Evolutionary conservation across 305 asterid genomes (phyloP).

Genomic region (Fraxinus greggii): DNA sequence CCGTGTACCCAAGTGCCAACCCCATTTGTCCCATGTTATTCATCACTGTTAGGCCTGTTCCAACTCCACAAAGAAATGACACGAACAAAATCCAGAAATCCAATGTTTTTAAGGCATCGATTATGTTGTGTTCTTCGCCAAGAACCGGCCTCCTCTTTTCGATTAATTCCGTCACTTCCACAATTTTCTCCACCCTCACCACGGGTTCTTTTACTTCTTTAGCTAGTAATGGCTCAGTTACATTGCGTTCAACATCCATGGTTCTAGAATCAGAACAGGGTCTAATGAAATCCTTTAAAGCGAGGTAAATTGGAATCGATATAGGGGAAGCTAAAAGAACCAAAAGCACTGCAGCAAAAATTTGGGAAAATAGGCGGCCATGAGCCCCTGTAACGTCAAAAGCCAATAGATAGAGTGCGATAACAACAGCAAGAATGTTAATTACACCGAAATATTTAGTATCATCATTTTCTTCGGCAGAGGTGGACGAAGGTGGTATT

Average conservation of each 20-base stretch:
- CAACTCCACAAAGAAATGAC: slow-evolving; percentile 85
- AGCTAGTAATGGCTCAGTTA: slow-evolving; percentile 41
- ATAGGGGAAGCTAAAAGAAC: slow-evolving; percentile 66
- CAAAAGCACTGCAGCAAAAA: slow-evolving; percentile 62
- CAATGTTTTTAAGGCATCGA: slow-evolving; percentile 52
- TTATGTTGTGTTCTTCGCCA: slow-evolving; percentile 81
- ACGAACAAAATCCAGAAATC: slow-evolving; percentile 87
- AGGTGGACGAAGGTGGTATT: slow-evolving; percentile 64
- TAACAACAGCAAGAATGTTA: slow-evolving; percentile 57
- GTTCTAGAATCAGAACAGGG: slow-evolving; percentile 22
- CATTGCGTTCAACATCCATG: slow-evolving; percentile 41
- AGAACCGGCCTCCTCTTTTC: slow-evolving; percentile 42
- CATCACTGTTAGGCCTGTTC: slow-evolving; percentile 88
- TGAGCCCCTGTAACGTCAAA: slow-evolving; percentile 68
- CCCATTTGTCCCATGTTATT: slow-evolving; percentile 93
- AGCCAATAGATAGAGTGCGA: slow-evolving; percentile 66
- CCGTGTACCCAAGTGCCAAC: slow-evolving; percentile 69
- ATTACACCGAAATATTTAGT: slow-evolving; percentile 61
- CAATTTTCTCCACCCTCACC: slow-evolving; percentile 21
- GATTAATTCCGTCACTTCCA: slow-evolving; percentile 9
- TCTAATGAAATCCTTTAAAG: slow-evolving; percentile 32
- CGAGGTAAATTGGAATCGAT: slow-evolving; percentile 52
- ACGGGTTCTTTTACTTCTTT: slow-evolving; percentile 8
- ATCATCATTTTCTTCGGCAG: slow-evolving; percentile 58
- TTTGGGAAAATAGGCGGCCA: slow-evolving; percentile 49